These are phyloP conservation scores for Breynia disticha DNA, from an alignment of 441 rosid species.

Conservation along the genomic window DNA sequence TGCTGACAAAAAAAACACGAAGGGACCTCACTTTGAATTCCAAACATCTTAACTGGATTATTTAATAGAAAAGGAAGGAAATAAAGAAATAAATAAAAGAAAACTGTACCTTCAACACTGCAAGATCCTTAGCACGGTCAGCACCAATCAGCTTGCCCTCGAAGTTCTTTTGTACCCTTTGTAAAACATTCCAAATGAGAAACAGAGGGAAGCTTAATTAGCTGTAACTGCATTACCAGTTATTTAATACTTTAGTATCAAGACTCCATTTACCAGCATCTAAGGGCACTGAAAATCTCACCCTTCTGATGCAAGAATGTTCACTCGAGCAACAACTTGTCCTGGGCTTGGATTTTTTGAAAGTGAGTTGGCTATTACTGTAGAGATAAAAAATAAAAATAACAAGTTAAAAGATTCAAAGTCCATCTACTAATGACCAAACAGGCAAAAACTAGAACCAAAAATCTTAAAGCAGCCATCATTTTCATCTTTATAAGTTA, in stretches of 20 bases:
- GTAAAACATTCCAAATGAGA: constrained; percentile 18
- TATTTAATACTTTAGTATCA: constrained; percentile 1
- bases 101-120: constrained; percentile 62
- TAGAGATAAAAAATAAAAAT: constrained; percentile 4
- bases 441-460: not conserved
- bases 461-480: too few species aligned
- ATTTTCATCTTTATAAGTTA: too few species aligned
- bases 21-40: not conserved
- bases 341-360: constrained; percentile 72
- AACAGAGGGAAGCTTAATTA: not conserved
- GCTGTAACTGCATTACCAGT: not conserved
- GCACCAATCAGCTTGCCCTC: constrained; percentile 90
- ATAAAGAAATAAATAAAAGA: not conserved
- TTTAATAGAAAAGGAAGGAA: not conserved
- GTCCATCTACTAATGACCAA: constrained; percentile 2
- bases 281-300: constrained; percentile 35
- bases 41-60: not conserved
- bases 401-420: constrained; percentile 8
- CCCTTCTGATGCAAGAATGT: constrained; percentile 87
- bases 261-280: constrained; percentile 19
- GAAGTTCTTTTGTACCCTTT: constrained; percentile 82
- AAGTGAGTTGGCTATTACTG: constrained; percentile 90
- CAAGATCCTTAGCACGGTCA: constrained; percentile 89
- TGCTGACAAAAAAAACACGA: not conserved
- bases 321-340: constrained; percentile 84